Evolutionary conservation across 805 yeast species (phyloP).

Genomic region (Cyberlindnera maclurae): DNA sequence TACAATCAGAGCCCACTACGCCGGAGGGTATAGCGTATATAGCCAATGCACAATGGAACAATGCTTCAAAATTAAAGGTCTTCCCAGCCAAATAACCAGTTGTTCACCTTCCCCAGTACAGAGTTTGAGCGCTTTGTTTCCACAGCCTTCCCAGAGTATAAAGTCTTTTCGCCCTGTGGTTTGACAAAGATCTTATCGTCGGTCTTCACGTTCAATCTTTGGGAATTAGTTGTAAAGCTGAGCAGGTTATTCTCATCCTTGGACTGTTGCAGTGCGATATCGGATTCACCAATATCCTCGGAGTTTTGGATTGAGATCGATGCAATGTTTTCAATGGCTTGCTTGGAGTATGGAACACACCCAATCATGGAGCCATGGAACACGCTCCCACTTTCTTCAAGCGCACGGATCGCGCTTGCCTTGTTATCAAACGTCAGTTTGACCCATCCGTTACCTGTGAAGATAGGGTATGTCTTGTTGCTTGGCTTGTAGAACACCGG

Average conservation of each 20-base stretch:
- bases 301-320: constrained; percentile 33
- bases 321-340: constrained; percentile 52
- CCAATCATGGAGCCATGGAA: constrained; percentile 62
- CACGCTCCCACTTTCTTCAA: constrained; percentile 72
- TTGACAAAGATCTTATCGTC: constrained; percentile 35
- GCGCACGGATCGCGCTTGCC: constrained; percentile 72
- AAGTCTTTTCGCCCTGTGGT: constrained; percentile 12
- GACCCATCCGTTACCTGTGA: constrained; percentile 87
- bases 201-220: constrained; percentile 32
- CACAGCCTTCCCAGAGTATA: constrained; percentile 20
- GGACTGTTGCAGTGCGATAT: constrained; percentile 11
- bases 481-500: constrained; percentile 16
- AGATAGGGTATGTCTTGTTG: constrained; percentile 50
- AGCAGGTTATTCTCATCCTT: constrained; percentile 10
- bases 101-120: constrained; percentile 30
- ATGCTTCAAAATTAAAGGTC: constrained; percentile 24
- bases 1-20: not conserved
- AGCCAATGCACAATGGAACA: constrained; percentile 12
- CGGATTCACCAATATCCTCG: constrained; percentile 42
- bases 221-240: constrained; percentile 7
- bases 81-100: constrained; percentile 52
- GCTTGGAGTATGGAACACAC: constrained; percentile 61
- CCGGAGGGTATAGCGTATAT: constrained; percentile 2
- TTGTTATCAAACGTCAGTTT: constrained; percentile 76
- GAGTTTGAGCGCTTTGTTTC: constrained; percentile 9